phyloP scores from a whole-genome alignment of 202 grass and related monocot species.

The Dendrocalamus latiflorus region DNA sequence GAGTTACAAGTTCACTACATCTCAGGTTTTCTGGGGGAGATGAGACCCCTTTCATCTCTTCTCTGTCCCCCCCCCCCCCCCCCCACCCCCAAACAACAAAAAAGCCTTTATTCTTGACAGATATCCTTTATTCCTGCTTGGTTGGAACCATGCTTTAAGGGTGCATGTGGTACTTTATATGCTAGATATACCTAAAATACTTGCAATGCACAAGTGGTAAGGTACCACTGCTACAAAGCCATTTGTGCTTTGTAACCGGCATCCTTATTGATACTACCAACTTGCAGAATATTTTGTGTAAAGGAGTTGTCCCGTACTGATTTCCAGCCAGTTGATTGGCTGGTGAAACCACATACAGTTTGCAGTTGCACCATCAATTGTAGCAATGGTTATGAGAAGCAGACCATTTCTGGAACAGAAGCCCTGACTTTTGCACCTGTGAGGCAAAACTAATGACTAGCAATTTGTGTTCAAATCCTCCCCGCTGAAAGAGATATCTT shows the following conservation, averaged over 20 bases:
- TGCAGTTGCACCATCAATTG: neutral
- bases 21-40: too few species aligned
- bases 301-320: constrained; percentile 5
- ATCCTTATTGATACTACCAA: neutral
- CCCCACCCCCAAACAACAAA: too few species aligned
- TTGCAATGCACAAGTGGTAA: too few species aligned
- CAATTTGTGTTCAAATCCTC: neutral
- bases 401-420: neutral
- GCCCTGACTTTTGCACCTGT: neutral
- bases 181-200: too few species aligned
- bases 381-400: neutral
- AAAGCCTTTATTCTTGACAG: too few species aligned
- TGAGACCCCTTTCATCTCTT: too few species aligned
- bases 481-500: constrained; percentile 11
- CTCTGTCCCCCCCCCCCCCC: too few species aligned
- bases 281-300: constrained; percentile 1
- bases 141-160: neutral
- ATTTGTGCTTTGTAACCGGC: neutral
- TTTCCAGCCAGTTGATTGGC: neutral
- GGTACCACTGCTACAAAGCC: neutral
- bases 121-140: too few species aligned
- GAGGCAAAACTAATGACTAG: neutral
- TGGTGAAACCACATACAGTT: neutral
- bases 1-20: too few species aligned
- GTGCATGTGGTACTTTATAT: too few species aligned